phyloP scores from a whole-genome alignment of 805 yeast genomes.

The Metschnikowia corniflorae region DNA sequence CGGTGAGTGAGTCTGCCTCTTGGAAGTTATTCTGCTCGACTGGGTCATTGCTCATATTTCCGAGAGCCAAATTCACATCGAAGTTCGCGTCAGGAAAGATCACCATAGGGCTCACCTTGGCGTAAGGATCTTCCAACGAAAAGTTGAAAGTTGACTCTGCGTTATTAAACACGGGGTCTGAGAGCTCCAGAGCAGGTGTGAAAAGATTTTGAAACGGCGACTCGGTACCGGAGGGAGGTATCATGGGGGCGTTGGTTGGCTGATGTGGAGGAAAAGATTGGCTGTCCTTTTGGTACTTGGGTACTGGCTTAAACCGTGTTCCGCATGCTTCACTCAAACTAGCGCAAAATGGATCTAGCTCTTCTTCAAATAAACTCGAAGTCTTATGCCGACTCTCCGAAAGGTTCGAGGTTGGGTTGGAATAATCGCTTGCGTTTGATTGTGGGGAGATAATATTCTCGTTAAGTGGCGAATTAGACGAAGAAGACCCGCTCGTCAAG shows the following conservation, averaged over 20 bases:
- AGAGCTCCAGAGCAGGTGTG: conserved; percentile 17
- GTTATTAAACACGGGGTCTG: conserved; percentile 19
- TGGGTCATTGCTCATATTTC: conserved; percentile 17
- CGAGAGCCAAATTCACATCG: conserved; percentile 54
- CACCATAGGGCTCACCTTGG: conserved; percentile 40
- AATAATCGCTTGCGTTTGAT: conserved; percentile 19
- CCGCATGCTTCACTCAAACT: conserved; percentile 83
- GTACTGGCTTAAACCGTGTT: conserved; percentile 62
- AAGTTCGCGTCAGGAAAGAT: conserved; percentile 48
- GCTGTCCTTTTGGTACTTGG: conserved; percentile 35
- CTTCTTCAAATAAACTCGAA: conserved; percentile 52
- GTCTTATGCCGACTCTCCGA: conserved; percentile 18
- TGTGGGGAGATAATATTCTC: conserved; percentile 36
- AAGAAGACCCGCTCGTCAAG: conserved; percentile 33
- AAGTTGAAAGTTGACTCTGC: conserved; percentile 9
- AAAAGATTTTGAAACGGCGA: conserved; percentile 16
- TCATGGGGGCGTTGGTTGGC: conserved; percentile 2
- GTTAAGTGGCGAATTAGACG: conserved; percentile 38
- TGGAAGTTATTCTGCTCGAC: conserved; percentile 13
- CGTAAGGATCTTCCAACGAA: conserved; percentile 4
- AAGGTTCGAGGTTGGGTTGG: conserved; percentile 8
- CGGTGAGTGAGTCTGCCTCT: conserved; percentile 36
- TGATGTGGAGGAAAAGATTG: conserved; percentile 7
- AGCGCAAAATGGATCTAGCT: conserved; percentile 71
- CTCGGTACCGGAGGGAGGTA: conserved; percentile 7